A percentile compares a stretch with the other conserved stretches of the same genome.
Evolutionary conservation across 352 stramenopile genomes (phyloP).

Genomic region (Pythium scleroteichum): DNA sequence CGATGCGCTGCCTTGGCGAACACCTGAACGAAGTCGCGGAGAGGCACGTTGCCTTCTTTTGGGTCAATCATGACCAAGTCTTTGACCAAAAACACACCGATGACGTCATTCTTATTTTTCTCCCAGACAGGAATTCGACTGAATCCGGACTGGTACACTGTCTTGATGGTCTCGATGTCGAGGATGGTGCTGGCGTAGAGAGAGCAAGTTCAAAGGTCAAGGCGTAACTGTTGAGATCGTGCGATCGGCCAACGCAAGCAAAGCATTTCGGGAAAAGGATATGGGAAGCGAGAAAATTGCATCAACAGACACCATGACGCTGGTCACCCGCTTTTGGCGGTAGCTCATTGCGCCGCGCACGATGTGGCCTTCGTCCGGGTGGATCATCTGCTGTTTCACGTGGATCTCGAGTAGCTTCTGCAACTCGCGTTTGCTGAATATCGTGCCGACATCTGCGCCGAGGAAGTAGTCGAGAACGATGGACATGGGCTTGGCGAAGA

Average conservation of each 20-base stretch:
- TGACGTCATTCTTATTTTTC: slow-evolving; percentile 95
- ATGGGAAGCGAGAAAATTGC: slow-evolving; percentile 74
- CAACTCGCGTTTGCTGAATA: slow-evolving; percentile 94
- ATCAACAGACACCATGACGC: slow-evolving; percentile 94
- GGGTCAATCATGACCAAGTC: slow-evolving; percentile 88
- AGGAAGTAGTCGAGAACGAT: slow-evolving; percentile 91
- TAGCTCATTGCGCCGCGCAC: slow-evolving; percentile 89
- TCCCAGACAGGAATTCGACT: slow-evolving; percentile 95
- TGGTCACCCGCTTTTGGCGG: slow-evolving; percentile 72
- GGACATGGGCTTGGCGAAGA: slow-evolving; percentile 90
- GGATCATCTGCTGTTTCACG: slow-evolving; percentile 89
- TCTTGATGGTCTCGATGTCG: slow-evolving; percentile 59
- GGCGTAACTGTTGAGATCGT: neutral
- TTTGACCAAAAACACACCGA: slow-evolving; percentile 95
- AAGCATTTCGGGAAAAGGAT: slow-evolving; percentile 38
- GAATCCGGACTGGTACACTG: slow-evolving; percentile 91
- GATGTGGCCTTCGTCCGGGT: slow-evolving; percentile 94
- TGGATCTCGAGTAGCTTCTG: slow-evolving; percentile 97
- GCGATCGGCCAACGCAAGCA: neutral
- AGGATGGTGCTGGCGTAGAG: slow-evolving; percentile 49
- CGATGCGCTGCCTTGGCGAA: slow-evolving; percentile 69
- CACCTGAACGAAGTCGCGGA: slow-evolving; percentile 92
- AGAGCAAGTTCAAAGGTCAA: slow-evolving; percentile 22
- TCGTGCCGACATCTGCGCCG: slow-evolving; percentile 93
- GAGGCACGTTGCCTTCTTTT: slow-evolving; percentile 52